Percentiles rank a stretch among this genome's conserved stretches.
Conservation (phyloP, 495 filamentous ascomycete species). For the Cercophora newfieldiana region DNA sequence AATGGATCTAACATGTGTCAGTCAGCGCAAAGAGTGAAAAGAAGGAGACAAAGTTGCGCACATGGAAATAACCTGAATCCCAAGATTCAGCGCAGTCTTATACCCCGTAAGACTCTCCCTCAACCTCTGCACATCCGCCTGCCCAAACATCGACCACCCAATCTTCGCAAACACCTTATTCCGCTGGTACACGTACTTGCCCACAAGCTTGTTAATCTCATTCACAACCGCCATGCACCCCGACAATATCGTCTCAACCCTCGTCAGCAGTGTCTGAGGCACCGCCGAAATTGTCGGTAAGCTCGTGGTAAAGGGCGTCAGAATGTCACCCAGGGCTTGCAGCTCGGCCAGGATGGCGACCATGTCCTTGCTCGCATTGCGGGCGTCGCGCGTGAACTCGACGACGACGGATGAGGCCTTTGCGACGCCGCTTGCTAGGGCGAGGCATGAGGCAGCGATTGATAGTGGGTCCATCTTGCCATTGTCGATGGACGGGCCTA, state of each 20-base stretch:
- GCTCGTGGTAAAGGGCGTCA: background rate
- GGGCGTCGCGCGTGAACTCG: background rate
- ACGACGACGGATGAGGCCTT: background rate
- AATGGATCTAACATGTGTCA: background rate
- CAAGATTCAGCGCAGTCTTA: background rate
- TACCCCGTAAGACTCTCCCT: background rate
- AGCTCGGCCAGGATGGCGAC: background rate
- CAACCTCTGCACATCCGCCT: background rate
- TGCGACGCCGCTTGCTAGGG: background rate
- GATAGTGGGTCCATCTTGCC: background rate
- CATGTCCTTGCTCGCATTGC: background rate
- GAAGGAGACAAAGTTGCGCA: background rate
- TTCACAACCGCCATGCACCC: background rate
- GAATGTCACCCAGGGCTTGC: background rate
- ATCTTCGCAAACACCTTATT: background rate
- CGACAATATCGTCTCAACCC: background rate
- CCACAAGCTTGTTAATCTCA: background rate
- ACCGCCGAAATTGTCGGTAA: background rate
- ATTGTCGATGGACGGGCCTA: no score
- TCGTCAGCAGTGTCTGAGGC: background rate
- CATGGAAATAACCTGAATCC: background rate
- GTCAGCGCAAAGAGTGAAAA: background rate
- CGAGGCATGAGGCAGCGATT: background rate
- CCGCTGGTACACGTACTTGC: background rate
- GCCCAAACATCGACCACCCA: background rate